A percentile compares a stretch with the other conserved stretches of the same genome.
phyloP scores from a whole-genome alignment of 108 stramenopile genomes.

The Skeletonema grethae region DNA sequence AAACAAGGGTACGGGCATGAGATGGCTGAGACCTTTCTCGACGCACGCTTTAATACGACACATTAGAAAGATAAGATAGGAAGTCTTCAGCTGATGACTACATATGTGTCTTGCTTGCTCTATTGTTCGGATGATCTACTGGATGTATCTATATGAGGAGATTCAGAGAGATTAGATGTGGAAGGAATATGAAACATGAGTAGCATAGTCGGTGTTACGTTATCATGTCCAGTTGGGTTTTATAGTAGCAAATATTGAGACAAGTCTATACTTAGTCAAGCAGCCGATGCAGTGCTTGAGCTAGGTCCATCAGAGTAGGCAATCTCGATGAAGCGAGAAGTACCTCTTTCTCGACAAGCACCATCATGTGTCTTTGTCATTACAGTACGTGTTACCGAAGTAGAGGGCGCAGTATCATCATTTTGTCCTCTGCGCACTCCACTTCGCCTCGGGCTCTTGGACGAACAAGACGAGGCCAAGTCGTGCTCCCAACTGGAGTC shows the following conservation, averaged over 20 bases:
- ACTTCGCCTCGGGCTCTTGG: background rate
- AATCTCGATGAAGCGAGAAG: background rate
- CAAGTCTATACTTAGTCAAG: background rate
- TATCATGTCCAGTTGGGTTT: no score
- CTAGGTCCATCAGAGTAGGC: background rate
- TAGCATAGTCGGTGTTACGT: no score
- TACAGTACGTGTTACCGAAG: background rate
- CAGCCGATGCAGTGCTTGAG: background rate
- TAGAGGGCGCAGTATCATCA: background rate
- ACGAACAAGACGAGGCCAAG: conserved; percentile 1
- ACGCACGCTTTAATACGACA: background rate
- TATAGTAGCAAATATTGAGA: background rate
- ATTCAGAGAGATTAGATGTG: no score
- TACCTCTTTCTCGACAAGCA: background rate
- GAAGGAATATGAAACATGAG: no score
- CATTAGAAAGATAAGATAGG: conserved; percentile 4
- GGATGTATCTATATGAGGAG: no score
- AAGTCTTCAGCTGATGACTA: background rate
- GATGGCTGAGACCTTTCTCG: conserved; percentile 27
- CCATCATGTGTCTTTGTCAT: background rate
- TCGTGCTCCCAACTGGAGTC: background rate
- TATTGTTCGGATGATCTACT: no score
- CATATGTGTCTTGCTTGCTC: background rate
- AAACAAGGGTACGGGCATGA: background rate
- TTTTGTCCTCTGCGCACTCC: background rate